These are phyloP conservation scores for Aureobasidium namibiae DNA, from an alignment of 2,329 filamentous ascomycete species.

Conservation along the genomic window DNA sequence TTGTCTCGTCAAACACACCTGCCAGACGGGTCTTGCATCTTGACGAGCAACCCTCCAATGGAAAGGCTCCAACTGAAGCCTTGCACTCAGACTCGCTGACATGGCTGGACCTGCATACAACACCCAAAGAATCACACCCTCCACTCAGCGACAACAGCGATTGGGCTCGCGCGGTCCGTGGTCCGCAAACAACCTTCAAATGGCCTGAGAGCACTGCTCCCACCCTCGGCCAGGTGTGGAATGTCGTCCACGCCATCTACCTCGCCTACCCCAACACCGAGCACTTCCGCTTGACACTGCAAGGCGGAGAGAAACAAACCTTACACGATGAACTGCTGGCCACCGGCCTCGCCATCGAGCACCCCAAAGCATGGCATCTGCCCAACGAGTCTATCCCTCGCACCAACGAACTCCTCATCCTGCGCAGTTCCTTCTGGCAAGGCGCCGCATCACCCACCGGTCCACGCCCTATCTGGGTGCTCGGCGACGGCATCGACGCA, in stretches of 20 bases:
- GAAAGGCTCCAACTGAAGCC: slow-evolving; percentile 28
- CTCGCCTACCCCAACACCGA: slow-evolving; percentile 37
- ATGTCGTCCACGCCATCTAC: slow-evolving; percentile 38
- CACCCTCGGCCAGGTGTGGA: slow-evolving; percentile 39
- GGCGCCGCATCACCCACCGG: slow-evolving; percentile 36
- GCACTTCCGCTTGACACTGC: slow-evolving; percentile 35
- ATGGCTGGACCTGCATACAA: slow-evolving; percentile 30
- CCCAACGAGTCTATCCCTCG: slow-evolving; percentile 25
- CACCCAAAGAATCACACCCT: slow-evolving; percentile 20
- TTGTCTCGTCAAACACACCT: slow-evolving; percentile 22
- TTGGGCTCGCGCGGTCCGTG: slow-evolving; percentile 39
- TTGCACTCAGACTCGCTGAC: slow-evolving; percentile 32
- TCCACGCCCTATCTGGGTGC: slow-evolving; percentile 30
- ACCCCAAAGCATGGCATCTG: slow-evolving; percentile 29
- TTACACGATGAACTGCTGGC: slow-evolving; percentile 34
- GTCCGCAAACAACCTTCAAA: slow-evolving; percentile 33
- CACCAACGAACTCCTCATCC: slow-evolving; percentile 38
- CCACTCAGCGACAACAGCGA: slow-evolving; percentile 25
- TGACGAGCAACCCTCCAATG: slow-evolving; percentile 27
- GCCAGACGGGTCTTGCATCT: slow-evolving; percentile 27
- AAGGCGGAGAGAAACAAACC: slow-evolving; percentile 29
- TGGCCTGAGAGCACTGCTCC: slow-evolving; percentile 33
- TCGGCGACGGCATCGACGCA: slow-evolving; percentile 19
- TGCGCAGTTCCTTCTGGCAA: slow-evolving; percentile 42
- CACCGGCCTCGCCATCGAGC: slow-evolving; percentile 36